Evolutionary conservation across 306 rosid species (phyloP).

Genomic region (Cajanus cajan): DNA sequence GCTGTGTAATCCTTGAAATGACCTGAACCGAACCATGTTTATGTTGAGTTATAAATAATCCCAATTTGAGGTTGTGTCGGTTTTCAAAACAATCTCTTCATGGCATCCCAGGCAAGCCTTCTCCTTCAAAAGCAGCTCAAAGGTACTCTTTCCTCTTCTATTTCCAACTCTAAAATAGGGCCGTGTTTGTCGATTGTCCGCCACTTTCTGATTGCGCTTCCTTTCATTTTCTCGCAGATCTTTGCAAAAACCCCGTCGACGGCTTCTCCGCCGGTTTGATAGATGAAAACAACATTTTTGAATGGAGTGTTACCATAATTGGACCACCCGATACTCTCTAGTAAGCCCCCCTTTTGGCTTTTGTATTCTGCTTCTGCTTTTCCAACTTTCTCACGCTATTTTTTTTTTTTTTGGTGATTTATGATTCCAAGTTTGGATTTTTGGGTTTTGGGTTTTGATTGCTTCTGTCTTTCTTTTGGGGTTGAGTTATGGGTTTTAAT

Average conservation of each 20-base stretch:
- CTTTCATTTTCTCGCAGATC: constrained; percentile 73
- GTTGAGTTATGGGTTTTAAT: not conserved
- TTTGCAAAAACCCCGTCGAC: constrained; percentile 90
- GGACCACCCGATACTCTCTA: constrained; percentile 99
- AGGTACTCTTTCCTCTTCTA: constrained; percentile 38
- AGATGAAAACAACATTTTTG: constrained; percentile 84
- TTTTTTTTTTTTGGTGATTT: constrained; percentile 15
- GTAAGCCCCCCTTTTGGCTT: constrained; percentile 38
- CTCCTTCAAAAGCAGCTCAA: constrained; percentile 96
- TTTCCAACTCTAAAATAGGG: not conserved
- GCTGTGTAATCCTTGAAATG: too few species aligned
- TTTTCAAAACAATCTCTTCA: constrained; percentile 14
- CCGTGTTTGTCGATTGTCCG: constrained; percentile 24
- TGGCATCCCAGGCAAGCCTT: constrained; percentile 95
- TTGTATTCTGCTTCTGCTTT: not conserved
- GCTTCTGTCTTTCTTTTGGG: not conserved
- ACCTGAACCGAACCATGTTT: not conserved
- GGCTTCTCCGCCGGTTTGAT: constrained; percentile 98
- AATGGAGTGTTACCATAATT: constrained; percentile 98
- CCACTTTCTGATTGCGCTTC: not conserved
- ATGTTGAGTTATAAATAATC: constrained; percentile 8
- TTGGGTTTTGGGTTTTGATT: constrained; percentile 11
- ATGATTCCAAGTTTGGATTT: constrained; percentile 10
- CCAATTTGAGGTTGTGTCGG: not conserved
- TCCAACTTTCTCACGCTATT: not conserved